These are phyloP conservation scores for Penicillium cosmopolitanum DNA, from an alignment of 495 filamentous ascomycete genomes.

Conservation along the genomic window DNA sequence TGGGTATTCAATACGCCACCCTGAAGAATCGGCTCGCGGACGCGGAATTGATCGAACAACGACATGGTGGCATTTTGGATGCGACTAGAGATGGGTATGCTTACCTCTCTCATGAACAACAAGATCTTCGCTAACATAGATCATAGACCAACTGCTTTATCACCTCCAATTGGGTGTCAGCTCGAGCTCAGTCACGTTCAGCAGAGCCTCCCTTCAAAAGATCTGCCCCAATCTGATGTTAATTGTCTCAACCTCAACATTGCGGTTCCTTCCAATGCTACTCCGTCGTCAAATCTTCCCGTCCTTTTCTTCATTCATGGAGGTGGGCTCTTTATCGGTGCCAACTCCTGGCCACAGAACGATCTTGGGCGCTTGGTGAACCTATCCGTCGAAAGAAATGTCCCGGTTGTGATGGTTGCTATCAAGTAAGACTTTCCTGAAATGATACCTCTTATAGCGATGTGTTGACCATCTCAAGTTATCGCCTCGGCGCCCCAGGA, in stretches of 20 bases:
- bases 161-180: constrained; percentile 28
- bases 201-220: constrained; percentile 34
- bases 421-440: constrained; percentile 40
- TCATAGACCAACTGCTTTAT: constrained; percentile 32
- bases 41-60: constrained; percentile 30
- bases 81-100: constrained; percentile 35
- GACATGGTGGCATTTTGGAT: constrained; percentile 27
- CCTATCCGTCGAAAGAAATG: constrained; percentile 42
- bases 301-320: constrained; percentile 53
- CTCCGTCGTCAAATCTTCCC: constrained; percentile 37
- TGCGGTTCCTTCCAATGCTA: constrained; percentile 36
- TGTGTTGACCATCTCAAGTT: not conserved
- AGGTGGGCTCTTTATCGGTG: constrained; percentile 44
- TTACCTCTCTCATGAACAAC: not conserved
- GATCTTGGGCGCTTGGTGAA: constrained; percentile 41
- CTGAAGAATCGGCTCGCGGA: constrained; percentile 35
- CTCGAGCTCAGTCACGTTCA: constrained; percentile 33
- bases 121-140: not conserved
- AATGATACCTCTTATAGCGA: not conserved
- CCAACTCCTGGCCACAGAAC: constrained; percentile 46
- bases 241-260: constrained; percentile 53
- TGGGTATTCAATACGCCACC: constrained; percentile 41
- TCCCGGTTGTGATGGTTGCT: constrained; percentile 46
- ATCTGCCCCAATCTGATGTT: constrained; percentile 31
- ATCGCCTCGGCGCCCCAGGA: constrained; percentile 41